Base-by-base conservation (phyloP, 2,329 filamentous ascomycete species). In the Nothomitra cinnamomea region DNA sequence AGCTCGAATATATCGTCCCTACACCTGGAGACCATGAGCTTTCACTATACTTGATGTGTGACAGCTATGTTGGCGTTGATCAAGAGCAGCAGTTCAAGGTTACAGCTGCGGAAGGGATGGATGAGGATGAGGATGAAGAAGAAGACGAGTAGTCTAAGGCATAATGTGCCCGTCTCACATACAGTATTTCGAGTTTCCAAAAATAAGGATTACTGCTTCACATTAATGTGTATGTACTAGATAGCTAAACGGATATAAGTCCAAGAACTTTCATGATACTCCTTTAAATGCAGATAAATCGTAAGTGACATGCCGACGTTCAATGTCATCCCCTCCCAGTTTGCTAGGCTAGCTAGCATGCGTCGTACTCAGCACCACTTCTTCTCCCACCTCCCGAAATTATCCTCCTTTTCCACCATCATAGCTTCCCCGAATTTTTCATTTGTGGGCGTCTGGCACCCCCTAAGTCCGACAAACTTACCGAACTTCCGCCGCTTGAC, bases 31-130 rank as follows among this genome's bases (percentile, higher is more conserved):
- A 87, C 64, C 87, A 95, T 67, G 80, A 89, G 56, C 69, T 98
- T 63, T 95, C 90, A 67, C 72, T 96, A 58, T 95, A 87, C 70
- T 72, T 98, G 65, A 95, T 98, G 84, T 92, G 89, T 66, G 92
- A 98, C 70, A 90, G 86, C 67, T 98, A 98, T 67, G 78, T 95
- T 36, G 92, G 92, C 24, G 88, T 98, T 53, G 94, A 98, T 70
- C 92, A 98, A 70, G 94, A 94, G 64, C 87, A 89, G 53, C 80
- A 80, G 3, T 96, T 98, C 66, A 82, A 79, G 54, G 81, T 98
- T 45, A 82, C 78, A 53, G 92, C 85, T 25, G 86, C 83, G 1
- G 92, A 98, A 68, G 87, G 87, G 3, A 94, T 92, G 86, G 92
- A 96, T 55, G 87, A 95, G 63, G 86, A 89, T 0, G 87, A 92